Evolutionary conservation across 345 rosid genomes (phyloP).

Genomic region (Syzygium oleosum): DNA sequence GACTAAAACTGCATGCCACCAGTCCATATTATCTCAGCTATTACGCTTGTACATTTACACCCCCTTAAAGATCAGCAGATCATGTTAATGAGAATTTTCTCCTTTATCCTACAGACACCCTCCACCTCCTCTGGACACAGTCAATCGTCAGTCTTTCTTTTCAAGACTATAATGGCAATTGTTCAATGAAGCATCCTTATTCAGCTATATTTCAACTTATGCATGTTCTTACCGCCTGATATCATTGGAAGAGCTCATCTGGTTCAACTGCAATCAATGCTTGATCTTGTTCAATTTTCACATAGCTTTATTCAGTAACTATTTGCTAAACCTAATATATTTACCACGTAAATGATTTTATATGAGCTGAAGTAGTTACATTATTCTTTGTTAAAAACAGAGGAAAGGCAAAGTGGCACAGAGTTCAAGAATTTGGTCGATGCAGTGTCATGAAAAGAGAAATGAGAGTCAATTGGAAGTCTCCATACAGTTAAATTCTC

Average conservation of each 20-base stretch:
- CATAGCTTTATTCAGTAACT: background rate
- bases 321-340: background rate
- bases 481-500: slow-evolving; percentile 62
- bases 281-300: background rate
- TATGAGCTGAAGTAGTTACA: background rate
- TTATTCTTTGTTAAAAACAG: background rate
- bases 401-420: background rate
- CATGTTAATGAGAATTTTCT: background rate
- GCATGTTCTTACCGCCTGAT: background rate
- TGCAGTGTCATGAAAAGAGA: background rate
- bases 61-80: background rate
- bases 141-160: background rate
- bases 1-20: background rate
- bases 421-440: background rate
- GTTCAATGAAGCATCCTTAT: background rate
- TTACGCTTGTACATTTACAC: background rate
- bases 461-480: slow-evolving; percentile 7
- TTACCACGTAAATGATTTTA: background rate
- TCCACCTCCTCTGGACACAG: background rate
- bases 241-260: background rate
- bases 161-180: background rate
- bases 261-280: background rate
- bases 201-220: background rate
- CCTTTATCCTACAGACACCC: background rate
- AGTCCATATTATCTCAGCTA: background rate